Conservation (phyloP, 2,329 filamentous ascomycete genomes). For the Aphanoascus verrucosus region DNA sequence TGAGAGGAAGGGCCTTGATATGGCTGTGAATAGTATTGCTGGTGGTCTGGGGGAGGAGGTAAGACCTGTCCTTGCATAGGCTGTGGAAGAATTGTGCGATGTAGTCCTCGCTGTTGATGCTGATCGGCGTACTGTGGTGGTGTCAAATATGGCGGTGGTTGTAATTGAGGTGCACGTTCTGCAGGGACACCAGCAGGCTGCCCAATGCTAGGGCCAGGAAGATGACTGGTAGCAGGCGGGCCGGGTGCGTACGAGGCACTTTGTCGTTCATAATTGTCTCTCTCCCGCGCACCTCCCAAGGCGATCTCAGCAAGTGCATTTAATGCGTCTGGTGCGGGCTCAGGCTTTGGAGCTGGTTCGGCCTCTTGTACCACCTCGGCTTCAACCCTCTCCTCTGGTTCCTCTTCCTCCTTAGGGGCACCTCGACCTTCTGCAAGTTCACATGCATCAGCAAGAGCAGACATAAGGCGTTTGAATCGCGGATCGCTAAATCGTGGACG, state of each 20-base stretch:
- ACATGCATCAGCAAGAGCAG: constrained; percentile 20
- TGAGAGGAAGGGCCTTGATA: constrained; percentile 19
- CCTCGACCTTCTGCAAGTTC: constrained; percentile 20
- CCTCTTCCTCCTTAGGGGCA: constrained; percentile 22
- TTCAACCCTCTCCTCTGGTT: constrained; percentile 17
- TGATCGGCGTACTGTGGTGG: constrained; percentile 31
- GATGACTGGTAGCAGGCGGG: background rate
- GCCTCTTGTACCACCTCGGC: constrained; percentile 22
- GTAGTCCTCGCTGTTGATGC: constrained; percentile 25
- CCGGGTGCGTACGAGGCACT: background rate
- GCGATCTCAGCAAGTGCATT: constrained; percentile 28
- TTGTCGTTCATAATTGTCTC: constrained; percentile 4
- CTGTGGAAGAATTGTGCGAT: constrained; percentile 26
- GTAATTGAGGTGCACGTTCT: constrained; percentile 16
- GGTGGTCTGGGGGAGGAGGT: constrained; percentile 20
- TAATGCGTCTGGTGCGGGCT: constrained; percentile 21
- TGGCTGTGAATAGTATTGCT: constrained; percentile 16
- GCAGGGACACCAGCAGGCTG: constrained; percentile 1
- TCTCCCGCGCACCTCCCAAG: background rate
- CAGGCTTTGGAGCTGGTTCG: constrained; percentile 13
- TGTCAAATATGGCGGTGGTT: constrained; percentile 2
- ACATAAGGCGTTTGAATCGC: constrained; percentile 14
- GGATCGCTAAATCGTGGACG: constrained; percentile 5
- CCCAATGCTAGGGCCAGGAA: background rate
- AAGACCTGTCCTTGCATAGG: constrained; percentile 24